Evolutionary conservation across 768 basidiomycete species (phyloP).

Genomic region (Roridomyces roridus): DNA sequence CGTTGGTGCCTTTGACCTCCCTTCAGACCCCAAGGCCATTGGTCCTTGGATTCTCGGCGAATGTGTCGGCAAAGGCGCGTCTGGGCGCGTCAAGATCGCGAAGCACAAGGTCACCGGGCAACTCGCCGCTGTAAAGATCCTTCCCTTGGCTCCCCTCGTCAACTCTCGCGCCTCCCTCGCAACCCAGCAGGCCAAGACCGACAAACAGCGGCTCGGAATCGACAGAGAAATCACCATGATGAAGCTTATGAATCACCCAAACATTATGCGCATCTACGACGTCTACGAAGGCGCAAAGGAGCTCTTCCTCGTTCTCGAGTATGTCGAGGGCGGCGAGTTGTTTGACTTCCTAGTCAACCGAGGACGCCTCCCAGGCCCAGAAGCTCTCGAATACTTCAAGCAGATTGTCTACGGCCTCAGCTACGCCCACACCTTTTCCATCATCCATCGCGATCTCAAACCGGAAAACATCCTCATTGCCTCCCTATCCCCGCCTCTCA

Average conservation of each 20-base stretch:
- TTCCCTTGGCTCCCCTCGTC: constrained; percentile 81
- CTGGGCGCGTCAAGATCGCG: constrained; percentile 94
- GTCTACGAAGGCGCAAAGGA: constrained; percentile 93
- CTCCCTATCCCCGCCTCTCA: constrained; percentile 75
- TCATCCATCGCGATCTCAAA: constrained; percentile 97
- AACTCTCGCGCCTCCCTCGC: constrained; percentile 73
- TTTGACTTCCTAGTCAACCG: constrained; percentile 95
- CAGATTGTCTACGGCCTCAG: constrained; percentile 95
- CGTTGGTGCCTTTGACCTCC: constrained; percentile 75
- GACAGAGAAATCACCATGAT: constrained; percentile 98
- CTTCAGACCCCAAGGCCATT: constrained; percentile 83
- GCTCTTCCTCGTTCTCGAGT: constrained; percentile 92
- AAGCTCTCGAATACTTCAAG: constrained; percentile 92
- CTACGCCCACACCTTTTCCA: constrained; percentile 97
- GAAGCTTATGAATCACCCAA: constrained; percentile 99
- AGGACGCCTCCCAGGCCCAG: constrained; percentile 77
- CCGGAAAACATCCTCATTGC: constrained; percentile 97
- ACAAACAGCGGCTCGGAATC: constrained; percentile 85
- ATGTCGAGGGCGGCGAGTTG: constrained; percentile 94
- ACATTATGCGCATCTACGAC: constrained; percentile 94
- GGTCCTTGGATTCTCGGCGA: constrained; percentile 95
- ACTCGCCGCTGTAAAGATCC: constrained; percentile 95
- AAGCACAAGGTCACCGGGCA: constrained; percentile 85
- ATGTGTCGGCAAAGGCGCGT: constrained; percentile 93
- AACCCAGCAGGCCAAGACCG: constrained; percentile 71